These are phyloP conservation scores for Graphiopsis chlorocephala DNA, from an alignment of 2,329 filamentous ascomycete species.

Conservation along the genomic window DNA sequence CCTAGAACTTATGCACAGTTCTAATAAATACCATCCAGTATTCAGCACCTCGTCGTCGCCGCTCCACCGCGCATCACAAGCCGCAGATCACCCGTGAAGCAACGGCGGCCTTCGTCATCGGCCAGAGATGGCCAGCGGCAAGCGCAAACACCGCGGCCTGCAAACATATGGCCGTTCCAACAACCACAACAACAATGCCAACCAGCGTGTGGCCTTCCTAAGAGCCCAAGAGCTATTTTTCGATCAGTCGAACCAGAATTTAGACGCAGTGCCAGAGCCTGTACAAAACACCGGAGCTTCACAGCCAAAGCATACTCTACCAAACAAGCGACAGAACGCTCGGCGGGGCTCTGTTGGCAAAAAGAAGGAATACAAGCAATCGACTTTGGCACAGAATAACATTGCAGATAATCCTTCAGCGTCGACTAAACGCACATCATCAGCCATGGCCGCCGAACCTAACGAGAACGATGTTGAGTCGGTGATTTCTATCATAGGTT, in stretches of 20 bases:
- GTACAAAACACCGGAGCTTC: background rate
- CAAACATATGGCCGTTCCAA: constrained; percentile 10
- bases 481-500: constrained; percentile 25
- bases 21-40: background rate
- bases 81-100: constrained; percentile 6
- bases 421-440: constrained; percentile 21
- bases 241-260: background rate
- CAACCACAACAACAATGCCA: background rate
- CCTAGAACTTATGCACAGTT: background rate
- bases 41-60: background rate
- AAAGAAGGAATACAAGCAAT: constrained; percentile 9
- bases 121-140: background rate
- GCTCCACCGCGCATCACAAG: background rate
- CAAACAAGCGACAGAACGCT: background rate
- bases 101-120: constrained; percentile 7
- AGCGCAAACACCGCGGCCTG: constrained; percentile 11
- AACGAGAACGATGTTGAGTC: constrained; percentile 24
- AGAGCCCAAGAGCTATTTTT: background rate
- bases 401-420: constrained; percentile 8
- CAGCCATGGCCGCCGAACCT: constrained; percentile 29
- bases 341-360: background rate
- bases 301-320: background rate
- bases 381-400: background rate
- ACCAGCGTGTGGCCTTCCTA: constrained; percentile 6
- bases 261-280: background rate